phyloP scores from a whole-genome alignment of 2,329 filamentous ascomycete species.

The Botrytis pseudocinerea region DNA sequence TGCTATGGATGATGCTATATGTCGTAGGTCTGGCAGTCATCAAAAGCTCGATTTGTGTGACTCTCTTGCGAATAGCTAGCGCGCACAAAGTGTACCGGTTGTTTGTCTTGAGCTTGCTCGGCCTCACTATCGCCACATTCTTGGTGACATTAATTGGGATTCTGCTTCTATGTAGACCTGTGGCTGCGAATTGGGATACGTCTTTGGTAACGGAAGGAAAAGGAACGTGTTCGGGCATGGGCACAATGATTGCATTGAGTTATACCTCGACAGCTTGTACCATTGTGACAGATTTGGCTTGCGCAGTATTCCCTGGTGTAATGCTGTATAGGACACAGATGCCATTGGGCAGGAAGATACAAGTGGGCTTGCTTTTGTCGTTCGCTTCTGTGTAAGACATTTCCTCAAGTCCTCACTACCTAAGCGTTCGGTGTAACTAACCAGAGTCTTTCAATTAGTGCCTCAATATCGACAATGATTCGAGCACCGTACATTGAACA shows the following conservation, averaged over 20 bases:
- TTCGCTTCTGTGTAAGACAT: conserved; percentile 24
- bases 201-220: conserved; percentile 25
- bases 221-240: conserved; percentile 27
- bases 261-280: conserved; percentile 41
- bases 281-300: conserved; percentile 42
- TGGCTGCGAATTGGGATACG: conserved; percentile 31
- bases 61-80: conserved; percentile 29
- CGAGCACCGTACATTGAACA: conserved; percentile 14
- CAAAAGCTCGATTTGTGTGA: conserved; percentile 34
- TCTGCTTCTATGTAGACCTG: conserved; percentile 29
- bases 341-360: conserved; percentile 33
- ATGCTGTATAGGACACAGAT: conserved; percentile 42
- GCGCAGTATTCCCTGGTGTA: conserved; percentile 40
- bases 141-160: conserved; percentile 30
- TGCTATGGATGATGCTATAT: conserved; percentile 30
- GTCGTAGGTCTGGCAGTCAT: conserved; percentile 29
- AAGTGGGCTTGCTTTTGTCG: conserved; percentile 34
- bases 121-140: conserved; percentile 24
- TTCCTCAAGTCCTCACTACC: background rate
- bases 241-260: conserved; percentile 31
- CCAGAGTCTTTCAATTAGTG: background rate
- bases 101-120: conserved; percentile 18
- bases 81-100: conserved; percentile 11
- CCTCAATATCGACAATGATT: conserved; percentile 20
- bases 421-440: background rate